phyloP scores from a whole-genome alignment of 306 rosid genomes.

The Cicer pinnatifidum region DNA sequence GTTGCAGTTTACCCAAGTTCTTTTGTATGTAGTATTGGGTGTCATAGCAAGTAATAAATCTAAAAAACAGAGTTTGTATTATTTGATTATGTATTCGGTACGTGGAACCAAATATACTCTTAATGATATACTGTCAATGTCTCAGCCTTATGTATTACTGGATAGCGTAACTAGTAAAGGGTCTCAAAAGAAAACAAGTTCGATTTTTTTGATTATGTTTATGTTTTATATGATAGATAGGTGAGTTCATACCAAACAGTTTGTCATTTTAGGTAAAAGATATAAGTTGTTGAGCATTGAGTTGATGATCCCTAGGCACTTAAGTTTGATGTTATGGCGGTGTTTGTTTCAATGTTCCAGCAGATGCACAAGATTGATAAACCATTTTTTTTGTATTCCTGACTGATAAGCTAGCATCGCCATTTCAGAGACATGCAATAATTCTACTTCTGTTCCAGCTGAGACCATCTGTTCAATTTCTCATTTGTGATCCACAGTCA shows the following conservation, averaged over 20 bases:
- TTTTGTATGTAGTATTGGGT: slow-evolving; percentile 5
- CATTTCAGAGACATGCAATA: slow-evolving; percentile 7
- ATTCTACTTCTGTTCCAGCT: not conserved
- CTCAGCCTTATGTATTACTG: not conserved
- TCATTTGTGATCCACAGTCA: slow-evolving; percentile 6
- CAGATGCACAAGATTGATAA: not conserved
- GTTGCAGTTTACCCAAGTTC: slow-evolving; percentile 9
- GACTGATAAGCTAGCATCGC: slow-evolving; percentile 2
- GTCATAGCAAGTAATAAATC: slow-evolving; percentile 1
- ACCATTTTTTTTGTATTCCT: not conserved
- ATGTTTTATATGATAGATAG: not conserved
- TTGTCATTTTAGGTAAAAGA: slow-evolving; percentile 21
- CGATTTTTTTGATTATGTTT: not conserved
- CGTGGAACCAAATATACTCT: not conserved
- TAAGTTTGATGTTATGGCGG: not conserved
- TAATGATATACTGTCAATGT: not conserved
- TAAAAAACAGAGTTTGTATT: slow-evolving; percentile 9
- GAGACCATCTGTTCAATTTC: slow-evolving; percentile 18
- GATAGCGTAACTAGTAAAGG: not conserved
- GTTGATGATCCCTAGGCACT: not conserved
- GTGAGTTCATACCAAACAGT: not conserved
- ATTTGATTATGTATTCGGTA: not conserved
- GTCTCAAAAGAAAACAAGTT: not conserved
- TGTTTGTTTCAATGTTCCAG: slow-evolving; percentile 10
- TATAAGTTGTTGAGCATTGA: not conserved